Evolutionary conservation across 2,329 filamentous ascomycete genomes (phyloP).

Genomic region (Fusarium torreyae): DNA sequence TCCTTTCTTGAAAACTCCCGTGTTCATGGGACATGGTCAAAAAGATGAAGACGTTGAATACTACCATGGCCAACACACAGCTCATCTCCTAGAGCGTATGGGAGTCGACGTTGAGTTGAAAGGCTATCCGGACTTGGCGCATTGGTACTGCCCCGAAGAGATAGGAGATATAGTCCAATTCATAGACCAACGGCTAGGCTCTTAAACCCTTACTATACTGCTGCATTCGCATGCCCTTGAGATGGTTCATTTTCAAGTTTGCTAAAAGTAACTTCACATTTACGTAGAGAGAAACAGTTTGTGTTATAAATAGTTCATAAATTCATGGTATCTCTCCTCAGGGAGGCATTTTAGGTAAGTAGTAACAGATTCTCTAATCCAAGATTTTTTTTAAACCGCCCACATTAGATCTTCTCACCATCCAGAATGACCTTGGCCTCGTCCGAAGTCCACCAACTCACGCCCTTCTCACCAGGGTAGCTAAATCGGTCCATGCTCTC

Average conservation of each 20-base stretch:
- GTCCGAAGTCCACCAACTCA: conserved; percentile 88
- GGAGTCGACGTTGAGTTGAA: conserved; percentile 55
- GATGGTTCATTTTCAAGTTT: too few species aligned
- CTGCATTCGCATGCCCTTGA: too few species aligned
- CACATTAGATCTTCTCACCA: conserved; percentile 66
- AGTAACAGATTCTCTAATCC: neutral
- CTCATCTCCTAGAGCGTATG: conserved; percentile 53
- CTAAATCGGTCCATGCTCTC: conserved; percentile 86
- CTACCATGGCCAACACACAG: conserved; percentile 54
- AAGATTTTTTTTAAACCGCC: conserved; percentile 15
- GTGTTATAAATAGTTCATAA: conserved; percentile 29
- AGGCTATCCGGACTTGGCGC: conserved; percentile 59
- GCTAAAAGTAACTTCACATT: neutral
- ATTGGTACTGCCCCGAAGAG: conserved; percentile 63
- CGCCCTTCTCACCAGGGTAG: conserved; percentile 82
- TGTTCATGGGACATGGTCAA: conserved; percentile 63
- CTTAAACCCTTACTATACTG: neutral
- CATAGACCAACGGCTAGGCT: conserved; percentile 27
- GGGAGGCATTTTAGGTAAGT: conserved; percentile 21
- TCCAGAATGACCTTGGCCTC: conserved; percentile 84
- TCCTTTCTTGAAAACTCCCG: conserved; percentile 53
- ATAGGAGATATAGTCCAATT: conserved; percentile 56
- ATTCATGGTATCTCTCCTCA: conserved; percentile 32
- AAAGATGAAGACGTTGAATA: conserved; percentile 60
- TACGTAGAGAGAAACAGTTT: accelerated